Base-by-base conservation (phyloP, 108 stramenopile genomes). In the Cylindrotheca closterium region DNA sequence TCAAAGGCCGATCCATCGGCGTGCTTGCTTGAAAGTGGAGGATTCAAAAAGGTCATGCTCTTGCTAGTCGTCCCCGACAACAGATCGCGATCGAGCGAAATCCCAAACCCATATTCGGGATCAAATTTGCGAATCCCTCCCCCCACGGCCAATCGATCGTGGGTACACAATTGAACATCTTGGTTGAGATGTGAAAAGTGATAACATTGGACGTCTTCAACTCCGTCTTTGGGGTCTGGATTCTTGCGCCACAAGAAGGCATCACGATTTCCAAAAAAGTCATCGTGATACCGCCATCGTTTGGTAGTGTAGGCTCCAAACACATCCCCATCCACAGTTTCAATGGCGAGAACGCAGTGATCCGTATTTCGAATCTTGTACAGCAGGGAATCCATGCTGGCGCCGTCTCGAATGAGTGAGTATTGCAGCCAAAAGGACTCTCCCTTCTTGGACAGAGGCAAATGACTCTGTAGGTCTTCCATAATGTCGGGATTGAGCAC, bases 361-460 rank as follows among this genome's bases (percentile, higher is more conserved):
- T 70, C 74, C 12, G 86, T 66, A 23, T 75, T 78, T 27, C 80
- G 55, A 15, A 74, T 71, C 51, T 78, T 65, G 30, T 74, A 47
- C 34, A 79, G 50, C 25, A 92, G 47, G 21, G 80, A 69, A 22
- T 81, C 67, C 48, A 92, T 32, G n/a, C 73, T 77, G 4, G 91
- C 86, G 19, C 91, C 91, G 73, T 92, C 91, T 0, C 91, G 79
- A 0, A 87, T 71, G 24, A 92, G 56, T 21, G 78, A 79, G 50
- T 84, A 91, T 51, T 86, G 86, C 55, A 88, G 48, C 85, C 83
- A 92, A 61, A 84, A 87, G 50, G 87, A 87, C 42, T 86, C 72
- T 10, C 83, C 73, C 12, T 65, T 22, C 30, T 85, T 64, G 37
- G 33, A 51, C 45, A 77, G 68, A 2, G 88, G 91, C 3, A 92